Conservation (phyloP, 2,329 filamentous ascomycete species). For the Cryphonectria parasitica region DNA sequence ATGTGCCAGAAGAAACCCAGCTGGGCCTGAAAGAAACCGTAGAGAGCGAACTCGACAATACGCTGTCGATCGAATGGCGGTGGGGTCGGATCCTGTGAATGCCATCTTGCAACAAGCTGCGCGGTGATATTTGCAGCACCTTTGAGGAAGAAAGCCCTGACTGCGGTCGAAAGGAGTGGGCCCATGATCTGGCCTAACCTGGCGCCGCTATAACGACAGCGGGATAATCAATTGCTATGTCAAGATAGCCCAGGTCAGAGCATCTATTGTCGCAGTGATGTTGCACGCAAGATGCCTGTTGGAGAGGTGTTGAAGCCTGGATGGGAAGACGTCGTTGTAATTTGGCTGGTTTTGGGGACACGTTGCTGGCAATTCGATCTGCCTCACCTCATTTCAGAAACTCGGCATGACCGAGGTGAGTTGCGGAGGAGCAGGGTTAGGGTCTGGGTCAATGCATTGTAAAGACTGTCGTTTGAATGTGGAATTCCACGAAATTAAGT, state of each 20-base stretch:
- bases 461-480: background rate
- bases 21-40: constrained; percentile 35
- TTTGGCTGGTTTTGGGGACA: constrained; percentile 8
- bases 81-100: constrained; percentile 22
- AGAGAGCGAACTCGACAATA: constrained; percentile 35
- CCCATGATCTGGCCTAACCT: constrained; percentile 19
- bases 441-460: background rate
- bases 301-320: background rate
- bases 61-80: constrained; percentile 32
- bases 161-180: constrained; percentile 26
- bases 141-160: constrained; percentile 31
- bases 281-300: background rate
- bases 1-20: constrained; percentile 35
- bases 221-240: background rate
- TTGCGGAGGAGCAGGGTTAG: constrained; percentile 2
- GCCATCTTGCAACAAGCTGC: constrained; percentile 30
- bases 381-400: constrained; percentile 1
- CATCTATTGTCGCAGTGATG: background rate
- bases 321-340: background rate
- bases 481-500: too few relatives aligned
- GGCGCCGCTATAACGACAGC: constrained; percentile 11
- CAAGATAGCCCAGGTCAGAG: background rate
- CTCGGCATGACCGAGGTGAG: background rate
- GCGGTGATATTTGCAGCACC: constrained; percentile 30
- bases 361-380: constrained; percentile 8